A percentile compares a stretch with the other conserved stretches of the same genome.
phyloP scores from a whole-genome alignment of 345 rosid genomes.

The Populus alba region DNA sequence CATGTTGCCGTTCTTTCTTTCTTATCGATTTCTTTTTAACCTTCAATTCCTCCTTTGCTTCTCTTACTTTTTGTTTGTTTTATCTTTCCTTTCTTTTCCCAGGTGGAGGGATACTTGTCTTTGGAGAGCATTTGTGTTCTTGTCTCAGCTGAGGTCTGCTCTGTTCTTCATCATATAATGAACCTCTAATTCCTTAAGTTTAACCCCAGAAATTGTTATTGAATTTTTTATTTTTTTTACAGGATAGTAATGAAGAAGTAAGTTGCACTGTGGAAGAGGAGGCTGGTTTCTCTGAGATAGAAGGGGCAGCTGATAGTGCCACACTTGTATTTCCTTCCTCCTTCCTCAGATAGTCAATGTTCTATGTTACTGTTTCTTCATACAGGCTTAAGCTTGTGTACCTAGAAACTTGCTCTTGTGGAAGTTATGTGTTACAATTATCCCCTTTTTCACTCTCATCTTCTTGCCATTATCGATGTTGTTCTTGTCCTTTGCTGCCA shows the following conservation, averaged over 20 bases:
- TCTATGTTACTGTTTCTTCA: not conserved
- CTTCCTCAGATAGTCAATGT: not conserved
- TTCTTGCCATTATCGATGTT: not conserved
- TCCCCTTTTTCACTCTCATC: not conserved
- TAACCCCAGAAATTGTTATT: not conserved
- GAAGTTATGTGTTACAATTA: not conserved
- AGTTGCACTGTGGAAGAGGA: constrained; percentile 25
- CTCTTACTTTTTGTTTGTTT: not conserved
- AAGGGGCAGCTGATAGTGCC: constrained; percentile 48
- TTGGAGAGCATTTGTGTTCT: constrained; percentile 49
- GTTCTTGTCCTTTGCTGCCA: constrained; percentile 22
- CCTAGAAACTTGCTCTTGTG: not conserved
- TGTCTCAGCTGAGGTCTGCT: constrained; percentile 39
- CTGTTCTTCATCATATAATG: not conserved
- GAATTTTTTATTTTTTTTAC: not conserved
- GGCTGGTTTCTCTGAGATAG: constrained; percentile 24
- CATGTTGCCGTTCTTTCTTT: constrained; percentile 27
- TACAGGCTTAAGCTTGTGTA: not conserved
- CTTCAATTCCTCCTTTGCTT: not conserved
- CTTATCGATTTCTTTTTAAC: no score
- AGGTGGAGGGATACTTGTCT: constrained; percentile 64
- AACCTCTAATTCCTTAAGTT: not conserved
- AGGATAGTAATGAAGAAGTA: constrained; percentile 31
- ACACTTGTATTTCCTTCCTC: constrained; percentile 46
- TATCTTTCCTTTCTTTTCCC: constrained; percentile 1